phyloP scores from a whole-genome alignment of 345 rosid species.

The Noccaea caerulescens region DNA sequence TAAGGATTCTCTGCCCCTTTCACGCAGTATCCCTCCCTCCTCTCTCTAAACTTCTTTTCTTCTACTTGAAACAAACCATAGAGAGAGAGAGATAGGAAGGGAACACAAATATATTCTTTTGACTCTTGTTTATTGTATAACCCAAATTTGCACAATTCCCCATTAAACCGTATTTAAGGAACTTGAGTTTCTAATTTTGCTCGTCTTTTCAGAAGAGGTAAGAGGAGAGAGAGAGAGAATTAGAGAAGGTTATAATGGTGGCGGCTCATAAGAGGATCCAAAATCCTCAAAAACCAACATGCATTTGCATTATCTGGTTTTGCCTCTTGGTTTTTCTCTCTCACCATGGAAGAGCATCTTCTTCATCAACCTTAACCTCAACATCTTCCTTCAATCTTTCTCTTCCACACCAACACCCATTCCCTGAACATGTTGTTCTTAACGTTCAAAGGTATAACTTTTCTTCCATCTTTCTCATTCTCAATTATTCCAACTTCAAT shows the following conservation, averaged over 20 bases:
- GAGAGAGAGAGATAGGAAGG: not conserved
- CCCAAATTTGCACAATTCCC: constrained; percentile 42
- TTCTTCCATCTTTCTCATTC: constrained; percentile 14
- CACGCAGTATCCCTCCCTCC: constrained; percentile 21
- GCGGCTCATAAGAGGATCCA: constrained; percentile 46
- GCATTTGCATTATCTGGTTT: constrained; percentile 49
- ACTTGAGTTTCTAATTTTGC: constrained; percentile 20
- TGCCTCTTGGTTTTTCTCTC: constrained; percentile 39
- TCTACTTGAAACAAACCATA: constrained; percentile 42
- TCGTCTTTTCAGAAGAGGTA: constrained; percentile 28
- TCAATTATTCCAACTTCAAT: not conserved
- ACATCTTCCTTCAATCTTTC: constrained; percentile 47
- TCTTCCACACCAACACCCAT: constrained; percentile 66
- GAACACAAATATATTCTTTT: constrained; percentile 21
- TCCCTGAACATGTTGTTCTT: constrained; percentile 60
- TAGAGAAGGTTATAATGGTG: constrained; percentile 32
- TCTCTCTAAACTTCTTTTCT: constrained; percentile 42
- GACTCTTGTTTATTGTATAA: constrained; percentile 25
- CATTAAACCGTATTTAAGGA: constrained; percentile 30
- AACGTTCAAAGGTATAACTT: constrained; percentile 53
- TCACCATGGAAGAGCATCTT: constrained; percentile 36
- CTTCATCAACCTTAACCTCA: constrained; percentile 11
- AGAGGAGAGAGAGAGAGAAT: constrained; percentile 1
- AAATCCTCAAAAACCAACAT: constrained; percentile 33
- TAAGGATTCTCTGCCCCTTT: constrained; percentile 38